Percentiles rank a stretch among this genome's conserved stretches.
These are phyloP conservation scores for Lentinula guzmanii DNA, from an alignment of 768 basidiomycete genomes.

Conservation along the genomic window DNA sequence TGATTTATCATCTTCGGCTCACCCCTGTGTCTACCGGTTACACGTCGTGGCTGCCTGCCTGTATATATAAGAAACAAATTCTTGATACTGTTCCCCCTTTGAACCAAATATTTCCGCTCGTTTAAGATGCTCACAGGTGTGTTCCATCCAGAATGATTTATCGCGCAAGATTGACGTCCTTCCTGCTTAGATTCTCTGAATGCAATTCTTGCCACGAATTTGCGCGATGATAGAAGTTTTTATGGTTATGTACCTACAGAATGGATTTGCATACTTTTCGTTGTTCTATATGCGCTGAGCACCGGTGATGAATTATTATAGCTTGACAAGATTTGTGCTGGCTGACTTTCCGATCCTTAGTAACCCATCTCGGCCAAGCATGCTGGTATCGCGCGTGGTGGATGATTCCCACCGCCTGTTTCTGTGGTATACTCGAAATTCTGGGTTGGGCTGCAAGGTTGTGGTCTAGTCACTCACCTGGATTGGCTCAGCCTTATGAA, in stretches of 20 bases:
- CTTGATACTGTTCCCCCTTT: too few relatives aligned
- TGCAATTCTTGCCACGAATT: not conserved
- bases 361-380: slow-evolving; percentile 23
- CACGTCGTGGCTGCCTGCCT: not conserved
- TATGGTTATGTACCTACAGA: slow-evolving; percentile 22
- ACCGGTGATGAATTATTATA: slow-evolving; percentile 7
- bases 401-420: slow-evolving; percentile 23
- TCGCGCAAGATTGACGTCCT: too few relatives aligned
- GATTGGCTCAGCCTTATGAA: slow-evolving; percentile 25
- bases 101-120: not conserved
- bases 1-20: not conserved
- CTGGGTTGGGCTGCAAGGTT: slow-evolving; percentile 31
- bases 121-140: not conserved
- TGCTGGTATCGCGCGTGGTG: slow-evolving; percentile 25
- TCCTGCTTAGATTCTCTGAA: not conserved
- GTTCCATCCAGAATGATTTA: not conserved
- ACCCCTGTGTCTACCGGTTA: not conserved
- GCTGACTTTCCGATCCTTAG: slow-evolving; percentile 13
- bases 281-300: slow-evolving; percentile 17
- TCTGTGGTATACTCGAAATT: slow-evolving; percentile 23
- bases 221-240: not conserved
- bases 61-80: too few relatives aligned
- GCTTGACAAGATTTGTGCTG: too few relatives aligned
- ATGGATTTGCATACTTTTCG: slow-evolving; percentile 22
- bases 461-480: slow-evolving; percentile 23